Evolutionary conservation across 257 asterid species (phyloP).

Genomic region (Solanum ossicruentum): DNA sequence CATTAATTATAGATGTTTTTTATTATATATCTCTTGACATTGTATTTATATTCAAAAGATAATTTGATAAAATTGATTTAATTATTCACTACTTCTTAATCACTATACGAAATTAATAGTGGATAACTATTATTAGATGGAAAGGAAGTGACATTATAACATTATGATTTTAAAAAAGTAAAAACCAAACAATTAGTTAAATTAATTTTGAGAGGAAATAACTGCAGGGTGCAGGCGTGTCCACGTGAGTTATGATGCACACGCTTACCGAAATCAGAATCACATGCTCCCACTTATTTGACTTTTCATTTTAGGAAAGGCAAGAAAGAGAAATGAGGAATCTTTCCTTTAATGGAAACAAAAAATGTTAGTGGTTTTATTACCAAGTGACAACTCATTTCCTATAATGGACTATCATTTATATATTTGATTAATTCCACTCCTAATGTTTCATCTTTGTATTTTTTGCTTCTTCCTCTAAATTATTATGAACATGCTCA

Average conservation of each 20-base stretch:
- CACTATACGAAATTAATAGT: no score
- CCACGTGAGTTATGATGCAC: constrained; percentile 33
- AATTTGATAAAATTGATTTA: no score
- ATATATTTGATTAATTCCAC: neutral
- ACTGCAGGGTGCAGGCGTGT: constrained; percentile 14
- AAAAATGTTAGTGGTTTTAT: constrained; percentile 1
- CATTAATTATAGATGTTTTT: no score
- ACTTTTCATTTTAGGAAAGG: neutral
- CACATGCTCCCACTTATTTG: constrained; percentile 15
- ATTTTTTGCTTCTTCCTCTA: neutral
- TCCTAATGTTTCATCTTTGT: neutral
- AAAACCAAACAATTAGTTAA: no score
- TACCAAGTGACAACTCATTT: constrained; percentile 5
- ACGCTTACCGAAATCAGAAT: constrained; percentile 21
- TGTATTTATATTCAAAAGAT: no score
- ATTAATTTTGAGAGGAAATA: neutral
- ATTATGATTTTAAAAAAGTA: no score
- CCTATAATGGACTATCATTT: neutral
- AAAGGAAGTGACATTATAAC: no score
- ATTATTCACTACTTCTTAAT: no score
- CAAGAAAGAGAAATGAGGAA: constrained; percentile 4
- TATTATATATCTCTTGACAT: no score
- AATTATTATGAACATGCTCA: constrained; percentile 3
- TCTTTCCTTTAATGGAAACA: constrained; percentile 52
- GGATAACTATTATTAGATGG: no score